Evolutionary conservation across 495 filamentous ascomycete genomes (phyloP), one percentile per base, ranked within the genome.

Genomic region (Annulohypoxylon moriforme): DNA sequence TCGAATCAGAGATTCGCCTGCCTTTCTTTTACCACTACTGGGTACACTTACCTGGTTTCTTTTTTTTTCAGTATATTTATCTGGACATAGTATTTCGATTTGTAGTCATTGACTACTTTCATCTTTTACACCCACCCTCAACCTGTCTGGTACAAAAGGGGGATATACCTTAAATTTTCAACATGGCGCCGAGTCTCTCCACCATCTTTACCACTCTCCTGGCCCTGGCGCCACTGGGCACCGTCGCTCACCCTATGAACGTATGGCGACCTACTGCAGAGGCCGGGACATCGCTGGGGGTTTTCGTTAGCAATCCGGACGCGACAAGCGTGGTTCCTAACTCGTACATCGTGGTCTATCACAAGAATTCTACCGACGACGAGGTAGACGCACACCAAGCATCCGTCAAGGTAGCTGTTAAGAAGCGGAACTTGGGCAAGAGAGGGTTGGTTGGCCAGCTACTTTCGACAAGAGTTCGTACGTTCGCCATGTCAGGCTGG

Each of bases 261-360:
- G 31, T 47, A 60, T 72, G 71, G 67, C 55, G 64, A 34, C 74
- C 60, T 56, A 67, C 72, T n/a, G 53, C 64, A 36, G 77, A 68
- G 20, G 72, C 47, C 56, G 73, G 25, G 38, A 76, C 72, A 74
- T 71, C 73, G 40, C 46, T 86, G 38, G 82, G 79, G 11, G 76
- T 82, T 14, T 82, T 83, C 64, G 69, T 87, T 64, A 77, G 77
- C 71, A 86, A 86, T 68, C 76, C 78, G 0, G 63, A 81, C 8
- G 77, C 75, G 29, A 49, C 33, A 14, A 73, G 84, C 60, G 50
- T 78, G 36, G 79, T 86, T 27, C 81, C 83, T 6, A 80, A 83
- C 77, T 76, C 72, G 36, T 86, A 82, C 72, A 86, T 86, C 38
- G 83, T 86, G 4, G 84, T 86, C 38, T 86, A 86, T 78, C 80